phyloP scores from a whole-genome alignment of 2,329 filamentous ascomycete genomes.

The Fusarium citri region DNA sequence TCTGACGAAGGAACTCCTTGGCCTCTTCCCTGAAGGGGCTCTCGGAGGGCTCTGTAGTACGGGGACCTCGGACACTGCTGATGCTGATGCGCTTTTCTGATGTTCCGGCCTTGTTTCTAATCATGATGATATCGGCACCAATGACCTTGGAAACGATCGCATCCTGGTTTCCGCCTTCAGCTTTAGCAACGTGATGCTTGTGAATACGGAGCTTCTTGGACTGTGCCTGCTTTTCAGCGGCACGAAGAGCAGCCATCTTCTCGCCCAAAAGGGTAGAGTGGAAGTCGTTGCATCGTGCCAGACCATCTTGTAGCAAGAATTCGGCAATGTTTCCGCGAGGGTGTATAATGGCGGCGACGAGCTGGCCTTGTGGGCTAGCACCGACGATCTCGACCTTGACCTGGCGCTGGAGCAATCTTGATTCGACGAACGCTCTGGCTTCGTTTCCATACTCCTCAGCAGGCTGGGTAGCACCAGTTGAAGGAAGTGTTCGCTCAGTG shows the following conservation, averaged over 20 bases:
- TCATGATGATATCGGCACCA: constrained; percentile 87
- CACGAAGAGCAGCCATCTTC: constrained; percentile 86
- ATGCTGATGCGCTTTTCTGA: constrained; percentile 90
- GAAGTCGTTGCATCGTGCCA: constrained; percentile 94
- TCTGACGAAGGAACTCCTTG: constrained; percentile 95
- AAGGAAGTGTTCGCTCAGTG: constrained; percentile 84
- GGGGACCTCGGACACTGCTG: constrained; percentile 94
- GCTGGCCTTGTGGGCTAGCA: constrained; percentile 87
- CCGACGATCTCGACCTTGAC: constrained; percentile 87
- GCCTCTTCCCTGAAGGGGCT: constrained; percentile 90
- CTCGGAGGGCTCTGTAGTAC: constrained; percentile 86
- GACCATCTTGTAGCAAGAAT: constrained; percentile 87
- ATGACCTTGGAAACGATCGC: constrained; percentile 87
- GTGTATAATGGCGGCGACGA: constrained; percentile 90
- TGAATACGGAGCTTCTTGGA: constrained; percentile 81
- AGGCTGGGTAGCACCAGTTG: constrained; percentile 82
- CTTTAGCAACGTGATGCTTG: constrained; percentile 81
- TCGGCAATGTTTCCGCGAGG: constrained; percentile 93
- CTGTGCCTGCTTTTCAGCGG: constrained; percentile 88
- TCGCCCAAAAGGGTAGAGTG: constrained; percentile 91
- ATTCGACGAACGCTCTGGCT: constrained; percentile 87
- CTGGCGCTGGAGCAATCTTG: constrained; percentile 84
- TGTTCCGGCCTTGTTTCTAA: constrained; percentile 83
- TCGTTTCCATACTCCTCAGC: constrained; percentile 93
- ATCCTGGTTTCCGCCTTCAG: constrained; percentile 74